These are phyloP conservation scores for Penicillium manginii DNA, from an alignment of 495 filamentous ascomycete genomes.

Conservation along the genomic window DNA sequence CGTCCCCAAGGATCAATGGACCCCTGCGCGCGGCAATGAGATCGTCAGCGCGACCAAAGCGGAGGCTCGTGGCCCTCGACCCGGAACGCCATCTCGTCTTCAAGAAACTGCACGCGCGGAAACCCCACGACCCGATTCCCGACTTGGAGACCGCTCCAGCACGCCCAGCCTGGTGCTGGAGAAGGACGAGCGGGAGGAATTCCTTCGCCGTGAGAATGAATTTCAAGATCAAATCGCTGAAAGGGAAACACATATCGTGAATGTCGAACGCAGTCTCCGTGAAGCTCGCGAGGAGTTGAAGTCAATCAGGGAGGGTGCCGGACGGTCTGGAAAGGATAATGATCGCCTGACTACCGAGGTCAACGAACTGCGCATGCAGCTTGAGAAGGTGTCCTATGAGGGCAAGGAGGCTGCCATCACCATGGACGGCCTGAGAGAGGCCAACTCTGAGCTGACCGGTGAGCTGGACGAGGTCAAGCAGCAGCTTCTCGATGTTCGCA, in stretches of 20 bases:
- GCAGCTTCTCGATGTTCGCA: constrained; percentile 90
- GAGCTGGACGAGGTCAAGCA: constrained; percentile 97
- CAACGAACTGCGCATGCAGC: constrained; percentile 92
- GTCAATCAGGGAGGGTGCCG: constrained; percentile 79
- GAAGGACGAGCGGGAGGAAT: constrained; percentile 96
- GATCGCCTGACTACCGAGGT: constrained; percentile 81
- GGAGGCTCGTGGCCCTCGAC: constrained; percentile 63
- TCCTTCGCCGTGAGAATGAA: constrained; percentile 92
- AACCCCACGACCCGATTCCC: constrained; percentile 76
- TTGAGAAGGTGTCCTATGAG: constrained; percentile 93
- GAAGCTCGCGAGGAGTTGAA: constrained; percentile 83
- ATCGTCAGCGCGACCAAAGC: constrained; percentile 56
- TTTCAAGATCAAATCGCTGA: constrained; percentile 95
- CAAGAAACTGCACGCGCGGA: constrained; percentile 57
- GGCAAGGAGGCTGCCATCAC: constrained; percentile 95
- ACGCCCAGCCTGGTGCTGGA: constrained; percentile 88
- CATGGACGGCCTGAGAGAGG: constrained; percentile 96
- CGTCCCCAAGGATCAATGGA: constrained; percentile 86
- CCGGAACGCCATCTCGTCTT: constrained; percentile 83
- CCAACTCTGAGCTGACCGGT: constrained; percentile 85
- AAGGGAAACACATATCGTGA: constrained; percentile 79
- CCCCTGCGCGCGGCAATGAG: constrained; percentile 63
- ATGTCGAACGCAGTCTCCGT: constrained; percentile 74
- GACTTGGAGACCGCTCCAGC: constrained; percentile 82
- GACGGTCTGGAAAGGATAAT: constrained; percentile 80